Percentiles rank a stretch among this genome's conserved stretches.
Conservation (phyloP, 192 early-diverging fungal species). For the Radiomyces spectabilis region DNA sequence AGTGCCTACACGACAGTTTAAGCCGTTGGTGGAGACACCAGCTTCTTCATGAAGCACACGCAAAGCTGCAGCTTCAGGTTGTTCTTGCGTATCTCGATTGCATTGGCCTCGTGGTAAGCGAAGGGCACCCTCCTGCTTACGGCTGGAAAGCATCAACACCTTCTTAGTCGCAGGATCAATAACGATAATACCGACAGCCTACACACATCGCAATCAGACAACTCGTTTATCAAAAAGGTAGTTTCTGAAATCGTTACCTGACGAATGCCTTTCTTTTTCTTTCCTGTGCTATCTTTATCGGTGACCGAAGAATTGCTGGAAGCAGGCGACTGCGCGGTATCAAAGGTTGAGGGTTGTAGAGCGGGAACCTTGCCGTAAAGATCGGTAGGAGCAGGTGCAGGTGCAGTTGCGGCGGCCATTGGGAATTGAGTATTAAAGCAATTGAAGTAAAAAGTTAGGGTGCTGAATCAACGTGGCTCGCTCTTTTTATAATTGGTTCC, state of each 20-base stretch:
- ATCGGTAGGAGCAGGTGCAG: no score
- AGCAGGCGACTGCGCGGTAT: no score
- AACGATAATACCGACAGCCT: conserved; percentile 18
- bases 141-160: conserved; percentile 14
- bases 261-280: conserved; percentile 8
- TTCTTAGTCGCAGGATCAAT: conserved; percentile 7
- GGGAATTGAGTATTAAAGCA: no score
- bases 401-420: no score
- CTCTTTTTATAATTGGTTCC: no score
- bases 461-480: no score
- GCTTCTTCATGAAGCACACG: conserved; percentile 13
- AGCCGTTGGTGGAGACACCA: conserved; percentile 1
- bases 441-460: no score
- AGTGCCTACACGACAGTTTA: conserved; percentile 9
- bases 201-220: background rate
- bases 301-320: no score
- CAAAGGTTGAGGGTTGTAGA: no score
- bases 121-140: conserved; percentile 14
- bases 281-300: no score
- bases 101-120: conserved; percentile 16
- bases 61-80: conserved; percentile 13
- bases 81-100: background rate
- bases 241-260: conserved; percentile 2
- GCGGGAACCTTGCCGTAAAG: no score
- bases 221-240: background rate